Base-by-base conservation (phyloP, 352 stramenopile genomes). In the Globisporangium okanoganense region DNA sequence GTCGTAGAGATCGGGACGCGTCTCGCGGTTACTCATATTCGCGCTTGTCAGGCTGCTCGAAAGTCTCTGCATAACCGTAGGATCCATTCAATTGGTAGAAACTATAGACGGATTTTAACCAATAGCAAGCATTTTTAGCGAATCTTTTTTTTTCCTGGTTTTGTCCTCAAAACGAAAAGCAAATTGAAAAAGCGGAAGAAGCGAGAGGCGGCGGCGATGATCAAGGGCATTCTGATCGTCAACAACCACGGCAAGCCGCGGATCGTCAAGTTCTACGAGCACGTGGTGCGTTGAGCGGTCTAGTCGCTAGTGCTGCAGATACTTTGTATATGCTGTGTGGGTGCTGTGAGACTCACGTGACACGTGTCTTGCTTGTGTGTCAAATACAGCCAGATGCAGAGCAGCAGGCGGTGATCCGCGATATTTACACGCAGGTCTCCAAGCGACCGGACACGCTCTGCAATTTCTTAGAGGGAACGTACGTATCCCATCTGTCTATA, bases 191-290 rank as follows among this genome's bases (percentile, higher is more conserved):
- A 48, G 27, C 10, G 10, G 3, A 40, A 47, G 14, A 38, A 54
- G 41, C 41, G 50, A 14, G 40, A 8, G 3, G 47, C 12, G 14
- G 33, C 16, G 31, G 12, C 25, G 38, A 99, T 99, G 97, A 99
- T 99, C 67, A 98, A 99, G 78, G 97, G 95, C 59, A 97, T 99
- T 58, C 85, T 99, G 33, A 99, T 99, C 75, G 94, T 99, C 12
- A 99, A 99, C 79, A 99, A 99, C 81, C 97, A 99, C 70, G 97
- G 97, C 51, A 98, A 99, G 76, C 96, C 96, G 52, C 95, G 97
- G 31, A 91, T 99, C 55, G 90, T 97, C 70, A 99, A 99, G 85
- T 99, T 99, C 84, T 99, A 99, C 76, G 95, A 99, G 84, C 92
- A 96, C 36, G 94, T 99, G 75, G 93, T 97, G 70, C 79, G 89